A percentile compares a stretch with the other conserved stretches of the same genome.
Conservation (phyloP, 148 eudicot genomes). For the Dianthus caryophyllus region DNA sequence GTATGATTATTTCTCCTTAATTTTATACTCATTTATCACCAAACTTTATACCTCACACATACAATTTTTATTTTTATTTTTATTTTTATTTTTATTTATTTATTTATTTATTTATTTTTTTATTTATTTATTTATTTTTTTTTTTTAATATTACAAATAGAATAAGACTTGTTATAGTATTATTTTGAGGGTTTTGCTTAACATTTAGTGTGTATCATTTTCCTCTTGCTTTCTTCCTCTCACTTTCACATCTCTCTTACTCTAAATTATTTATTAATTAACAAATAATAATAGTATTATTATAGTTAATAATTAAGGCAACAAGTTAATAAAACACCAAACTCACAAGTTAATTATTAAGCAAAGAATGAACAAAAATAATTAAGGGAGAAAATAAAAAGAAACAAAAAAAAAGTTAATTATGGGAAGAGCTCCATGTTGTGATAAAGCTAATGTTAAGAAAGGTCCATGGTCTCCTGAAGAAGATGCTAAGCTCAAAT, state of each 20-base stretch:
- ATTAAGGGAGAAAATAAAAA: too few relatives aligned
- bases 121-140: too few relatives aligned
- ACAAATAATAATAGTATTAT: too few relatives aligned
- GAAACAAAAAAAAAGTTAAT: background rate
- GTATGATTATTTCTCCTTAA: constrained; percentile 23
- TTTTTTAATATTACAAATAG: too few relatives aligned
- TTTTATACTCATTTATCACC: constrained; percentile 4
- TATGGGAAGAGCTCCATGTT: constrained; percentile 63
- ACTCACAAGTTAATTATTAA: constrained; percentile 4
- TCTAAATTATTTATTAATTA: constrained; percentile 1
- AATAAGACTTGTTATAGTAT: too few relatives aligned
- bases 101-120: too few relatives aligned
- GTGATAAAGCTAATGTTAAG: constrained; percentile 39
- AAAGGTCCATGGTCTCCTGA: constrained; percentile 45
- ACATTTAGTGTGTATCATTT: constrained; percentile 30
- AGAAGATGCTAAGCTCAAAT: constrained; percentile 37
- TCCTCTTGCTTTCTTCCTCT: constrained; percentile 27
- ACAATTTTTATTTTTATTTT: constrained; percentile 5
- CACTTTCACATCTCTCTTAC: constrained; percentile 30
- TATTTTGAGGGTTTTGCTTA: constrained; percentile 31
- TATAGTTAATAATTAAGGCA: constrained; percentile 3
- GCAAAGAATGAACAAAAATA: too few relatives aligned
- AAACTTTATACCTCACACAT: constrained; percentile 20
- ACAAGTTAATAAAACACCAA: constrained; percentile 20
- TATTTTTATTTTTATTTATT: too few relatives aligned